A percentile compares a stretch with the other conserved stretches of the same genome.
phyloP scores from a whole-genome alignment of 2,329 filamentous ascomycete species.

The Triangularia setosa region DNA sequence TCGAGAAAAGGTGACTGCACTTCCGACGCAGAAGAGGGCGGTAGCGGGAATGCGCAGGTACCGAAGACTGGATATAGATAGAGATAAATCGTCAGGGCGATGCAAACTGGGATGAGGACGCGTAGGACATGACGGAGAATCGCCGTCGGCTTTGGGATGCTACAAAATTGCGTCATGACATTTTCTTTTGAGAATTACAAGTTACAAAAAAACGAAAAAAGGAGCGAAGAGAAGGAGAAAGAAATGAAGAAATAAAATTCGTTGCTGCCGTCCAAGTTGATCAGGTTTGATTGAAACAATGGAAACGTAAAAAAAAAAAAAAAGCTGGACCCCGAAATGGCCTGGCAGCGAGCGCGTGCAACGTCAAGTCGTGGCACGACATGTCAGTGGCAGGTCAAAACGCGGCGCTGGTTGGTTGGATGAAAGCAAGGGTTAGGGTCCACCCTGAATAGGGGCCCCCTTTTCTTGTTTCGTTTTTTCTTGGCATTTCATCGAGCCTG shows the following conservation, averaged over 20 bases:
- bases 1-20: constrained; percentile 35
- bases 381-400: background rate
- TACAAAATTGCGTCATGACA: constrained; percentile 42
- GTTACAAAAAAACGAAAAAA: background rate
- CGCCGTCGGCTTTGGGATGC: constrained; percentile 35
- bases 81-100: constrained; percentile 70
- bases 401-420: background rate
- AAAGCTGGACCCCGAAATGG: background rate
- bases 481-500: background rate
- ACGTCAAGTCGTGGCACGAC: background rate
- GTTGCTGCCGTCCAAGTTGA: background rate
- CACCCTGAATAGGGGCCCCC: background rate
- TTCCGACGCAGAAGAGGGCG: constrained; percentile 27
- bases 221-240: background rate
- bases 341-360: background rate
- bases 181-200: background rate
- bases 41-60: constrained; percentile 73
- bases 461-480: background rate
- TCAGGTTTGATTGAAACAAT: background rate
- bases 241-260: background rate
- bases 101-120: constrained; percentile 59
- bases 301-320: background rate
- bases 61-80: constrained; percentile 84
- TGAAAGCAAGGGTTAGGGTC: background rate
- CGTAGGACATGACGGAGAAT: constrained; percentile 55